These are phyloP conservation scores for Coniferiporia sulphurascens DNA, from an alignment of 1,284 basidiomycete genomes.

Conservation along the genomic window DNA sequence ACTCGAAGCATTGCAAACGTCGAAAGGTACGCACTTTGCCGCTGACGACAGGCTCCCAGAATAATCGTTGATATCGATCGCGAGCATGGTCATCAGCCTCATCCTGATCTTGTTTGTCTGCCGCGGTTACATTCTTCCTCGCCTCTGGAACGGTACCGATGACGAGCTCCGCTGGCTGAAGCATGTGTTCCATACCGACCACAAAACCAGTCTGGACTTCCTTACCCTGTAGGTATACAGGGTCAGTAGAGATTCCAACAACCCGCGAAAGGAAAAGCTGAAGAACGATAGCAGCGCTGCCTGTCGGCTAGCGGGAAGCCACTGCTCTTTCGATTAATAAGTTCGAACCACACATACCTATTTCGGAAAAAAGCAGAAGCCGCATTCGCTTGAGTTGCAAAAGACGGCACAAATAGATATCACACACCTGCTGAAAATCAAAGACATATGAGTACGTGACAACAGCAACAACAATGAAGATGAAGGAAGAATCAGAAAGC, in stretches of 20 bases:
- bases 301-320: too few relatives aligned
- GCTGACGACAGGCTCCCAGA: slow-evolving; percentile 71
- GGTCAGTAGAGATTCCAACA: not conserved
- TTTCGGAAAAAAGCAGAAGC: not conserved
- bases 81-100: slow-evolving; percentile 53
- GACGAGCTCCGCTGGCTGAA: slow-evolving; percentile 40
- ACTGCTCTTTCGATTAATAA: slow-evolving; percentile 7
- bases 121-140: slow-evolving; percentile 42
- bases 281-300: too few relatives aligned
- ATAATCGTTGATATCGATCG: slow-evolving; percentile 62
- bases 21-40: slow-evolving; percentile 42
- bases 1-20: slow-evolving; percentile 9
- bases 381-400: not conserved
- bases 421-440: slow-evolving; percentile 31
- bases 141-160: slow-evolving; percentile 9
- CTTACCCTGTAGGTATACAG: slow-evolving; percentile 39
- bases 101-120: slow-evolving; percentile 55
- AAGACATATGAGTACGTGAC: slow-evolving; percentile 22
- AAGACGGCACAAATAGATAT: not conserved
- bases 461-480: slow-evolving; percentile 19
- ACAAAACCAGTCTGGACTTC: slow-evolving; percentile 63
- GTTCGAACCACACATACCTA: slow-evolving; percentile 1
- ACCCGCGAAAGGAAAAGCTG: too few relatives aligned
- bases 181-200: slow-evolving; percentile 60
- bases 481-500: slow-evolving; percentile 38